Evolutionary conservation across 2,329 filamentous ascomycete genomes (phyloP).

Genomic region (Aspergillus novofumigatus): DNA sequence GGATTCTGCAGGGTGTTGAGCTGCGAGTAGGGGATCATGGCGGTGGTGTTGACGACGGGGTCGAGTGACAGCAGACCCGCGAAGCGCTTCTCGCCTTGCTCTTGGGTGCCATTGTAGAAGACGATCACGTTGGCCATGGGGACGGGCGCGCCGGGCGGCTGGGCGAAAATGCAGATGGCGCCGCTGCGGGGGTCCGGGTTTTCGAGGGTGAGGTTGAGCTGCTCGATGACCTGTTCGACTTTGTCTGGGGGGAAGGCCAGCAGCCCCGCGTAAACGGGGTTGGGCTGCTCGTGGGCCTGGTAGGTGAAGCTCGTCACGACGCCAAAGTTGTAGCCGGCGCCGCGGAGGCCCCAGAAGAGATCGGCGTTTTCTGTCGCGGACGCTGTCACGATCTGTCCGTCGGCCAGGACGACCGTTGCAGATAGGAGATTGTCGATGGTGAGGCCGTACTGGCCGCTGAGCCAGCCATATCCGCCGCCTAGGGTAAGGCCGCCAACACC

Average conservation of each 20-base stretch:
- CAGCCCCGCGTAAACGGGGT: constrained; percentile 33
- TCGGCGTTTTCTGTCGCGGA: constrained; percentile 45
- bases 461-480: constrained; percentile 57
- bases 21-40: constrained; percentile 40
- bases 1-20: constrained; percentile 40
- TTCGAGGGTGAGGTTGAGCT: constrained; percentile 46
- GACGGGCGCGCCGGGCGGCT: constrained; percentile 27
- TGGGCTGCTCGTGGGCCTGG: constrained; percentile 30
- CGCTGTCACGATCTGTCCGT: constrained; percentile 35
- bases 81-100: constrained; percentile 35
- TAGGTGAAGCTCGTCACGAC: constrained; percentile 44
- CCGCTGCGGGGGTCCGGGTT: constrained; percentile 55
- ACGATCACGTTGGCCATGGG: constrained; percentile 29
- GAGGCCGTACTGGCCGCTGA: constrained; percentile 53
- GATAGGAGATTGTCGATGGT: constrained; percentile 48
- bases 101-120: constrained; percentile 37
- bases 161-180: constrained; percentile 25
- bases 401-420: constrained; percentile 38
- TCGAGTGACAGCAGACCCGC: constrained; percentile 35
- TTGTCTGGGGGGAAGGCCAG: constrained; percentile 23
- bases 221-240: constrained; percentile 20
- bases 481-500: constrained; percentile 58
- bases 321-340: constrained; percentile 46
- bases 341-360: constrained; percentile 47
- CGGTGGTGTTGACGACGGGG: constrained; percentile 34